phyloP scores from a whole-genome alignment of 441 rosid genomes.

The Corymbia citriodora region DNA sequence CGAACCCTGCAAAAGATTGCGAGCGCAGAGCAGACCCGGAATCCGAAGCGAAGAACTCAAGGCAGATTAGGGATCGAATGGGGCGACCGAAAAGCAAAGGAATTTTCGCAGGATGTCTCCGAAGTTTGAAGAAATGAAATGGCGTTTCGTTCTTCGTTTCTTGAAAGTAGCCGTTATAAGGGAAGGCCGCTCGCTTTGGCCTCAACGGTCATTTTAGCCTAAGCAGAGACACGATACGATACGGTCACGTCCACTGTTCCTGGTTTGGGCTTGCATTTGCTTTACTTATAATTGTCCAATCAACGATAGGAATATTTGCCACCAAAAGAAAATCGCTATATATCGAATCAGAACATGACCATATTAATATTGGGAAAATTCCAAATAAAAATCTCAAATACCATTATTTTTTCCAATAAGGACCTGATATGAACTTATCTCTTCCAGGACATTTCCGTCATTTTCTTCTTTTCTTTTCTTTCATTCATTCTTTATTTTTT shows the following conservation, averaged over 20 bases:
- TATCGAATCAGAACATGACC: neutral
- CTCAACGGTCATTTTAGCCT: constrained; percentile 14
- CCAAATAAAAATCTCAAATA: too few relatives aligned
- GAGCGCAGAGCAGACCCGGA: neutral
- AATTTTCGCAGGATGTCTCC: neutral
- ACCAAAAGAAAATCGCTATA: neutral
- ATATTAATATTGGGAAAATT: too few relatives aligned
- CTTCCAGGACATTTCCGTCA: too few relatives aligned
- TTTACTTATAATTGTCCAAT: neutral
- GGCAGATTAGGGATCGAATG: neutral
- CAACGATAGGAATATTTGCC: neutral
- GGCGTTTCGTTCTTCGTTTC: constrained; percentile 1
- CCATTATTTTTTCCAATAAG: too few relatives aligned
- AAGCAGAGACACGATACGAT: neutral
- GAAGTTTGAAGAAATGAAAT: neutral
- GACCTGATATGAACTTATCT: too few relatives aligned
- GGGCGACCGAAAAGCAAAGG: neutral
- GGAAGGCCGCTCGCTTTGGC: neutral
- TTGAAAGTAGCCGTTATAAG: constrained; percentile 58
- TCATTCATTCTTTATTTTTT: too few relatives aligned
- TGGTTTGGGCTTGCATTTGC: neutral
- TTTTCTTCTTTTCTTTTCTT: too few relatives aligned
- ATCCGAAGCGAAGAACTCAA: neutral
- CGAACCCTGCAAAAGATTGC: neutral
- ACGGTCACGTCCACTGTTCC: neutral